Base-by-base conservation (phyloP, 169 alveolate species). In the Cyclospora cayetanensis region DNA sequence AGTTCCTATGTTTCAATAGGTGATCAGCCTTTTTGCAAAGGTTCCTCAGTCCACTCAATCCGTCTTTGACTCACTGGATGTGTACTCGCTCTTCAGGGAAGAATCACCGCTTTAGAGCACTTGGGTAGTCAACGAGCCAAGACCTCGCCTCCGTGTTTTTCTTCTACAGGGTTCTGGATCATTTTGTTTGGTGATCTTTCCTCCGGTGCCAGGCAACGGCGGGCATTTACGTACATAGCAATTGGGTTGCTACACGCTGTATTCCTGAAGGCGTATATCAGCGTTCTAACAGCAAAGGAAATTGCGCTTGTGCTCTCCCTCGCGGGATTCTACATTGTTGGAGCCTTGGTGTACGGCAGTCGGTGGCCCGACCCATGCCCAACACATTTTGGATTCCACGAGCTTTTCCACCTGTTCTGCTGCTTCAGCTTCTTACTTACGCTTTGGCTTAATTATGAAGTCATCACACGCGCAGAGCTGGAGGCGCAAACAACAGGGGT, bases 311-410 rank as follows among this genome's bases (percentile, higher is more conserved):
- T 90, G 9, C 1, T 72, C 4, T 37, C 85, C 4, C 90, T 90
- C 35, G 82, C 93, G 1, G 35, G 77, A n/a, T 63, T 76, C 4
- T 90, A 90, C 55, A 76, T 90, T 18, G 37, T 90, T 1, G 93
- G 93, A 12, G 93, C 90, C n/a, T 46, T 79, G 39, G 93, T 79
- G 4, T 90, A 90, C 43, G 80, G 86, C 1, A 25, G 55, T 50
- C 84, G 68, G 37, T 60, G 93, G 83, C 93, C 93, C 5, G 90
- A 90, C 55, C 93, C 93, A 9, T 68, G 41, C 85, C 93, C 93
- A 0, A 22, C 63, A 11, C 34, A 60, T 18, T 90, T 66, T 85
- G 93, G 93, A 52, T 90, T 77, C 85, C 93, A 90, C 50, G 93
- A 90, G 84, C 80, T 76, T 43, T 90, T 90, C 66, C 93, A 90